A percentile compares a stretch with the other conserved stretches of the same genome.
phyloP scores from a whole-genome alignment of 2,329 filamentous ascomycete genomes.

The Aspergillus fischeri region DNA sequence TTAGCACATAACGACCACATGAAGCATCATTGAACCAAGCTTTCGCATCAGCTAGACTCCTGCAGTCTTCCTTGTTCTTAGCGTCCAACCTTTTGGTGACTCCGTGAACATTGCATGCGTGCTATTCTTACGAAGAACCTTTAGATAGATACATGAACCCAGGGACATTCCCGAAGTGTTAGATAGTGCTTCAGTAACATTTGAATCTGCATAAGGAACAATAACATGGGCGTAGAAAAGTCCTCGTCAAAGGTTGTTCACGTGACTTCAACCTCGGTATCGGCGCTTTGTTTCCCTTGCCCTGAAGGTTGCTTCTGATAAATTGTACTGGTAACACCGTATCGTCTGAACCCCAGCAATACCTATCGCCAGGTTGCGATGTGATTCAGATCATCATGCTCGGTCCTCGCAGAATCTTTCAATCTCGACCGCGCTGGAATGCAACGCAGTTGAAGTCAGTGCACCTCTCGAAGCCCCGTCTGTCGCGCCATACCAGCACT shows the following conservation, averaged over 20 bases:
- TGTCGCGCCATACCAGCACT: constrained; percentile 19
- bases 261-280: not conserved
- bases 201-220: not conserved
- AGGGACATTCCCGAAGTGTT: not conserved
- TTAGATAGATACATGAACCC: not conserved
- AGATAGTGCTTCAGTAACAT: not conserved
- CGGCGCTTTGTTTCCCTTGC: not conserved
- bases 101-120: not conserved
- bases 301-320: not conserved
- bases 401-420: constrained; percentile 20
- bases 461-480: constrained; percentile 7
- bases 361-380: constrained; percentile 8
- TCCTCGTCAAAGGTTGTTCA: not conserved
- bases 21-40: not conserved
- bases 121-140: not conserved
- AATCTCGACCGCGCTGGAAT: constrained; percentile 15
- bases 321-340: not conserved
- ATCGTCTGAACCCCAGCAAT: not conserved
- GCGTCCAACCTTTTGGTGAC: not conserved
- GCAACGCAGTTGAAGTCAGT: not conserved
- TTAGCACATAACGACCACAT: not conserved
- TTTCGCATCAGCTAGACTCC: not conserved
- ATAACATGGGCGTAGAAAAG: not conserved
- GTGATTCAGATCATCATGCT: constrained; percentile 24
- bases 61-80: not conserved